phyloP scores from a whole-genome alignment of 1,284 basidiomycete genomes.

The Ganoderma lucidum region DNA sequence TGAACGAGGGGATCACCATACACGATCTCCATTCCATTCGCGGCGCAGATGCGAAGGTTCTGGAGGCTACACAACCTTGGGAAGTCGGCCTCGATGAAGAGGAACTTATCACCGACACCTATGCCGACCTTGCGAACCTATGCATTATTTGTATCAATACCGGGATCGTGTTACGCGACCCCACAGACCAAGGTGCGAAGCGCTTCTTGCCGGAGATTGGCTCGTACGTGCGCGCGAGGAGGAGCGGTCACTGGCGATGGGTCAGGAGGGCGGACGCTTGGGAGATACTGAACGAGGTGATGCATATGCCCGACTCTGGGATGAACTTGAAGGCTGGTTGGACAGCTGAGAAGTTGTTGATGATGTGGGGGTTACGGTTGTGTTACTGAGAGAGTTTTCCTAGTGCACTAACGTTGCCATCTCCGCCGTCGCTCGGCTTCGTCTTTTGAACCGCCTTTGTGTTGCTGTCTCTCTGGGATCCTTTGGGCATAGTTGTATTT shows the following conservation, averaged over 20 bases:
- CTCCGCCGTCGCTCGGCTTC: too few species aligned
- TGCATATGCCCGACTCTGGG: neutral
- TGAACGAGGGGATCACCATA: neutral
- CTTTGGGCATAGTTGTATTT: too few species aligned
- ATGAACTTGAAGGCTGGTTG: neutral
- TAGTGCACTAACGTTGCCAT: too few species aligned
- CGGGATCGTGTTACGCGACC: neutral
- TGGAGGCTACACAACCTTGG: neutral
- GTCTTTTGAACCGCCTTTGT: too few species aligned
- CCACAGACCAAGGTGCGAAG: neutral
- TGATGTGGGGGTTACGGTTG: neutral
- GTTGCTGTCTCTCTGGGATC: too few species aligned
- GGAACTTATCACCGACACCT: neutral
- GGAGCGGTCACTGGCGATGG: neutral
- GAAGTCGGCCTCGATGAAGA: neutral
- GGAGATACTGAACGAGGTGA: neutral
- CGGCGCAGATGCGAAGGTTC: neutral
- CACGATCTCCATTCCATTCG: neutral
- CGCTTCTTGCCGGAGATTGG: slow-evolving; percentile 1
- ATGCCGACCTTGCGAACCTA: neutral
- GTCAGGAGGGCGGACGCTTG: neutral
- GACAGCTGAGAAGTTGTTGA: neutral
- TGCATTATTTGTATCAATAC: neutral
- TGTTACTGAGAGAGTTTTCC: neutral
- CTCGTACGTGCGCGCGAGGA: neutral